Base-by-base conservation (phyloP, 2,329 filamentous ascomycete genomes). In the Alternaria ventricosa region DNA sequence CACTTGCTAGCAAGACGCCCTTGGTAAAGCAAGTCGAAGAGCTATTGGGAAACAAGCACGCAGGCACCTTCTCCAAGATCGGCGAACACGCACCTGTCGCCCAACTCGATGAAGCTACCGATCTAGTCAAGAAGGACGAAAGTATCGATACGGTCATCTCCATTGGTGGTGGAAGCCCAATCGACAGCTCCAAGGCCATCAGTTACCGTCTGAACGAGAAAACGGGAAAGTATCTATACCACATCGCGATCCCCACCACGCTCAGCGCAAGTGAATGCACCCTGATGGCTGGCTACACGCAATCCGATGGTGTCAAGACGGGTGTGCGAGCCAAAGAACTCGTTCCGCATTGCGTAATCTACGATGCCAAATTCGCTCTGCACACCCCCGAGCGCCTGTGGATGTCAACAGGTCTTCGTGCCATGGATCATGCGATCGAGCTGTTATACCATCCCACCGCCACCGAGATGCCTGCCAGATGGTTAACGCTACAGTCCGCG, bases 391-490 rank as follows among this genome's bases (percentile, higher is more conserved):
- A 78, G 18, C 75, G 78, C 41, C 78, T 88, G 1, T 86, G 83
- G 79, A 73, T 85, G 54, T 83, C 82, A 55, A 88, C 86, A 0
- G 86, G 82, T 0, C 74, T 88, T 58, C 77, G 86, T 12, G 84
- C 86, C 0, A 74, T 88, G 59, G 86, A 88, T 68, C 86, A 88
- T 65, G 85, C 86, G 0, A 77, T 88, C 53, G 86, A 88, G 71
- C 61, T 83, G 2, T 75, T 86, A 62, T 87, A 87, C 66, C 84
- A 88, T 61, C 84, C 84, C 0, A 83, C 82, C 0, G 80, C 84
- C 2, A 81, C 81, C 1, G 85, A 87, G 70, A 80, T 87, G 70
- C 86, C 86, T 0, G 81, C 80, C 18, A 80, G 82, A n/a, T 79
- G 82, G 66, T 75, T 84, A 64, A 75, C 78, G 1, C 64, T 87